Conservation (phyloP, 2,329 filamentous ascomycete species). For the Aspergillus persii region DNA sequence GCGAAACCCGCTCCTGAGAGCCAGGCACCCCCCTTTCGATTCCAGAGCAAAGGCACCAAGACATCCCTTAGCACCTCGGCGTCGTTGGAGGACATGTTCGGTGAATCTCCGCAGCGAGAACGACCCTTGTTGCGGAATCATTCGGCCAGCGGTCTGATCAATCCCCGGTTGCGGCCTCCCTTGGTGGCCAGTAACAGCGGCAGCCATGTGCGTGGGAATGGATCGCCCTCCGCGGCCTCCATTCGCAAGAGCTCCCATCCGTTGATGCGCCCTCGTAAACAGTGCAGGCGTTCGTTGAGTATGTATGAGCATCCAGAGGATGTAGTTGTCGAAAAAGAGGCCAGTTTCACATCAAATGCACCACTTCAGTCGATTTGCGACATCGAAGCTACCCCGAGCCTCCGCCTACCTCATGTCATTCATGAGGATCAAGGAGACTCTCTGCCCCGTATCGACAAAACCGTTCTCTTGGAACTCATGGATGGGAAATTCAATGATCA, state of each 20-base stretch:
- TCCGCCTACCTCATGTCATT: conserved; percentile 79
- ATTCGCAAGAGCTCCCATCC: conserved; percentile 71
- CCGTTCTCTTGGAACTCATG: conserved; percentile 80
- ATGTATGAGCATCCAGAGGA: conserved; percentile 96
- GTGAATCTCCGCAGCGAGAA: conserved; percentile 74
- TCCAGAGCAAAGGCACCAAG: conserved; percentile 59
- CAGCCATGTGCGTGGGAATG: conserved; percentile 61
- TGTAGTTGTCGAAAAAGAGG: conserved; percentile 75
- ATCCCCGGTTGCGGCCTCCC: conserved; percentile 65
- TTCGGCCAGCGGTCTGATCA: conserved; percentile 56
- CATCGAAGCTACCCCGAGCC: conserved; percentile 71
- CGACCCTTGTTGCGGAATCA: conserved; percentile 60
- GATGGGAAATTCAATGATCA: conserved; percentile 75
- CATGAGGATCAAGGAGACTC: conserved; percentile 77
- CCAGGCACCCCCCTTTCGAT: conserved; percentile 71
- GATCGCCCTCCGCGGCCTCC: conserved; percentile 71
- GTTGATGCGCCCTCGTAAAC: conserved; percentile 74
- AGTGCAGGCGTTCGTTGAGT: conserved; percentile 87
- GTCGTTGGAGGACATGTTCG: conserved; percentile 76
- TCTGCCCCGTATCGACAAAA: conserved; percentile 79
- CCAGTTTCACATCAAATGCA: conserved; percentile 54
- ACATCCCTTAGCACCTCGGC: conserved; percentile 59
- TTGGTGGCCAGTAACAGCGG: conserved; percentile 50
- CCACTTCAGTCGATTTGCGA: conserved; percentile 76
- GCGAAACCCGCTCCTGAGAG: conserved; percentile 61